Conservation (phyloP, 192 early-diverging fungal species). For the Funneliformis mosseae region DNA sequence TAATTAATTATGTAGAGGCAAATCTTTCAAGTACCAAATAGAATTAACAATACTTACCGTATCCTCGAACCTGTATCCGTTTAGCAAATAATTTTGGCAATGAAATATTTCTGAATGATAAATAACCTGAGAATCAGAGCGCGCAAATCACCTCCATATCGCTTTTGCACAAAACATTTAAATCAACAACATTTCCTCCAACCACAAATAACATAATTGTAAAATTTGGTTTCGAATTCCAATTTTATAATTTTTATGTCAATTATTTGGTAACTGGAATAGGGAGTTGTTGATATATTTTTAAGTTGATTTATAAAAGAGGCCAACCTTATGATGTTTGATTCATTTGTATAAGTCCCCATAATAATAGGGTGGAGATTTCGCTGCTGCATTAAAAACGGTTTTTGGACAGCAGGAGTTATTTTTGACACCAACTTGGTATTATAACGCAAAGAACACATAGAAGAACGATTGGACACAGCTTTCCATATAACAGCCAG, state of each 20-base stretch:
- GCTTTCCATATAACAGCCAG: neutral
- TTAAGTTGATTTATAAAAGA: neutral
- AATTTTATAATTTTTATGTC: neutral
- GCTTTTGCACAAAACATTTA: conserved; percentile 5
- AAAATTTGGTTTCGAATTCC: neutral
- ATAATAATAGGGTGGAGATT: neutral
- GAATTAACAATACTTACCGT: neutral
- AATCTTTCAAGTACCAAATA: neutral
- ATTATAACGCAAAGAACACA: neutral
- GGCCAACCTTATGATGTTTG: neutral
- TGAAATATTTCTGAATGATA: conserved; percentile 14
- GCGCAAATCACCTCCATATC: neutral
- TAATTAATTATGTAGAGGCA: neutral
- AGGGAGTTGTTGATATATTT: neutral
- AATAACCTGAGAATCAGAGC: conserved; percentile 16
- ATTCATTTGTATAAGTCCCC: neutral
- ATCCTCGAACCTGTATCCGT: neutral
- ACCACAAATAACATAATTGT: neutral
- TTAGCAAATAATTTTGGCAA: conserved; percentile 7
- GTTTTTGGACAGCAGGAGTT: neutral
- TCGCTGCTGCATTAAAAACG: neutral
- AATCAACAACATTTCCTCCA: neutral
- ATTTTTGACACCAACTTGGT: neutral
- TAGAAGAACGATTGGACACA: neutral
- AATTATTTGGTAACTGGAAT: neutral